These are phyloP conservation scores for Aspergillus ostianus DNA, from an alignment of 495 filamentous ascomycete species.

Conservation along the genomic window DNA sequence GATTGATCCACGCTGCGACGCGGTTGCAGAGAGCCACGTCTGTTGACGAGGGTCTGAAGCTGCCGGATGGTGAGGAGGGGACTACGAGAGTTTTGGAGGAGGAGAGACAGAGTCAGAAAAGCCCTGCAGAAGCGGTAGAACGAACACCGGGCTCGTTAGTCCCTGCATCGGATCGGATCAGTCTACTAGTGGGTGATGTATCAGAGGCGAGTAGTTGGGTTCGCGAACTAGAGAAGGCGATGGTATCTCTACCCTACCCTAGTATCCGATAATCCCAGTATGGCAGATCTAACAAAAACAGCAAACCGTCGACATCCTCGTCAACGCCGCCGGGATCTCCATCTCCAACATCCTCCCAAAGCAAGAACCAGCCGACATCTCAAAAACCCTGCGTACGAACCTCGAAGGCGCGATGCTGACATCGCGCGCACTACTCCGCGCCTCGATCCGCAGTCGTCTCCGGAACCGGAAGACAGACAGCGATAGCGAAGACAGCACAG, in stretches of 20 bases:
- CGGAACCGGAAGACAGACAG: slow-evolving; percentile 21
- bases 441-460: slow-evolving; percentile 37
- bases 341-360: slow-evolving; percentile 56
- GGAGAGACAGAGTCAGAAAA: background rate
- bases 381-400: slow-evolving; percentile 62
- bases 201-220: slow-evolving; percentile 44
- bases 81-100: background rate
- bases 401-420: slow-evolving; percentile 67
- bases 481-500: too few species aligned
- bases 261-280: too few species aligned
- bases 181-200: slow-evolving; percentile 48
- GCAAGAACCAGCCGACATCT: slow-evolving; percentile 37
- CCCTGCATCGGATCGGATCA: slow-evolving; percentile 22
- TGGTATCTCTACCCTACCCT: slow-evolving; percentile 29
- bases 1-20: slow-evolving; percentile 38
- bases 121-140: too few species aligned
- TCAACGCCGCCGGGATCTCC: slow-evolving; percentile 75
- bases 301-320: slow-evolving; percentile 58
- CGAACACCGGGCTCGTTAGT: slow-evolving; percentile 10
- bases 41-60: background rate
- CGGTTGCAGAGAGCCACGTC: slow-evolving; percentile 12
- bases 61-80: background rate
- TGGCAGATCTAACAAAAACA: slow-evolving; percentile 19
- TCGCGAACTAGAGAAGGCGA: slow-evolving; percentile 38
- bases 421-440: slow-evolving; percentile 54